A percentile compares a stretch with the other conserved stretches of the same genome.
Evolutionary conservation across 805 yeast genomes (phyloP).

Genomic region (Ogataea corticis): DNA sequence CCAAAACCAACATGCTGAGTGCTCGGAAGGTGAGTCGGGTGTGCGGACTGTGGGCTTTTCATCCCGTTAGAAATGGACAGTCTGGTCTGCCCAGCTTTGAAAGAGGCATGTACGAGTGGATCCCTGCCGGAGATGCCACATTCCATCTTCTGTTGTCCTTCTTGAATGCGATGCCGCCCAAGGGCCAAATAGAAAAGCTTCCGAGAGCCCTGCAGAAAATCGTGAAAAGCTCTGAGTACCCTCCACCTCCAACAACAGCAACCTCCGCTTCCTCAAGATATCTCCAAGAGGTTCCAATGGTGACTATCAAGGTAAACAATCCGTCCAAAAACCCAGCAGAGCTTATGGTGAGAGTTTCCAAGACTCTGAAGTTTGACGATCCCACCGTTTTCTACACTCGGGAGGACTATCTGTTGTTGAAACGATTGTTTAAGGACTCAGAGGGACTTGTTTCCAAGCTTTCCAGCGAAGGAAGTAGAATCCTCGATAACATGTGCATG

Average conservation of each 20-base stretch:
- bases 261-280: conserved; percentile 23
- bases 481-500: conserved; percentile 41
- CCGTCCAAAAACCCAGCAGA: conserved; percentile 55
- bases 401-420: conserved; percentile 75
- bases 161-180: conserved; percentile 71
- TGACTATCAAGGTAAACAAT: conserved; percentile 39
- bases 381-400: conserved; percentile 69
- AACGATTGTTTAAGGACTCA: conserved; percentile 63
- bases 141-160: conserved; percentile 79
- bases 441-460: conserved; percentile 60
- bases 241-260: conserved; percentile 54
- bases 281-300: conserved; percentile 38
- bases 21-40: conserved; percentile 79
- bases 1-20: conserved; percentile 73
- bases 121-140: conserved; percentile 80
- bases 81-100: conserved; percentile 51
- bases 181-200: conserved; percentile 52
- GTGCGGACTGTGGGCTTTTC: conserved; percentile 89
- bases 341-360: conserved; percentile 56
- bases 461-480: conserved; percentile 71
- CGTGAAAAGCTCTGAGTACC: conserved; percentile 66
- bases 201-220: conserved; percentile 69
- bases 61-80: conserved; percentile 30
- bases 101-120: conserved; percentile 76
- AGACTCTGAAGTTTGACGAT: conserved; percentile 65